Percentiles rank a stretch among this genome's conserved stretches.
Conservation (phyloP, 305 asterid genomes). For the Solanum hybrid region DNA sequence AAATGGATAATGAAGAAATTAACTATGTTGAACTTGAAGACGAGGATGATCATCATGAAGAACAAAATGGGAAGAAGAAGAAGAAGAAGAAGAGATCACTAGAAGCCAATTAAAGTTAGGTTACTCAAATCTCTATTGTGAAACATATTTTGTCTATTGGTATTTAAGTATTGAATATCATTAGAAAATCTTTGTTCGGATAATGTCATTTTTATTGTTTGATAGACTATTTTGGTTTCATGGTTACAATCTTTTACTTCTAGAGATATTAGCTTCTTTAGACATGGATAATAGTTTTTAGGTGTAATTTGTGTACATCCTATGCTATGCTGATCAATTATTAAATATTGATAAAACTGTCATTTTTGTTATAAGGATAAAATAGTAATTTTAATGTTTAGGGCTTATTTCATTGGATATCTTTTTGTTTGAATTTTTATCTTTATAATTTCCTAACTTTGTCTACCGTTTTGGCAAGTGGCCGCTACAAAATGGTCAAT, state of each 20-base stretch:
- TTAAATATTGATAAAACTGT: not conserved
- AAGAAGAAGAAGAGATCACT: slow-evolving; percentile 33
- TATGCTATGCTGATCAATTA: not conserved
- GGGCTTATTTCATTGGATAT: not conserved
- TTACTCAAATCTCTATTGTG: slow-evolving; percentile 57
- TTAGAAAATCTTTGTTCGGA: not conserved
- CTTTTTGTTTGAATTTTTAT: not conserved
- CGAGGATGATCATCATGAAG: slow-evolving; percentile 10
- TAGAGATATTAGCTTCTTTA: not conserved
- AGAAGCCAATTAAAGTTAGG: slow-evolving; percentile 59
- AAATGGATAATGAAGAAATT: slow-evolving; percentile 11
- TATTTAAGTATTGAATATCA: not conserved
- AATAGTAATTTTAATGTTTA: not conserved
- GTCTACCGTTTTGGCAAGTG: not conserved
- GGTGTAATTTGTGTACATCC: not conserved
- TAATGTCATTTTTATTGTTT: not conserved
- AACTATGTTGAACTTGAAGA: slow-evolving; percentile 24
- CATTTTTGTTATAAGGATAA: not conserved
- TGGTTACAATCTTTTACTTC: not conserved
- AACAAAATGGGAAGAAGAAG: not conserved
- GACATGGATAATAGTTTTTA: not conserved
- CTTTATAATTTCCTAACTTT: not conserved
- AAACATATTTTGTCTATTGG: not conserved
- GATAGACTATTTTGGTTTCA: not conserved
- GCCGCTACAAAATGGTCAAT: not conserved